phyloP scores from a whole-genome alignment of 208 protist species.

The Novymonas esmeraldas region DNA sequence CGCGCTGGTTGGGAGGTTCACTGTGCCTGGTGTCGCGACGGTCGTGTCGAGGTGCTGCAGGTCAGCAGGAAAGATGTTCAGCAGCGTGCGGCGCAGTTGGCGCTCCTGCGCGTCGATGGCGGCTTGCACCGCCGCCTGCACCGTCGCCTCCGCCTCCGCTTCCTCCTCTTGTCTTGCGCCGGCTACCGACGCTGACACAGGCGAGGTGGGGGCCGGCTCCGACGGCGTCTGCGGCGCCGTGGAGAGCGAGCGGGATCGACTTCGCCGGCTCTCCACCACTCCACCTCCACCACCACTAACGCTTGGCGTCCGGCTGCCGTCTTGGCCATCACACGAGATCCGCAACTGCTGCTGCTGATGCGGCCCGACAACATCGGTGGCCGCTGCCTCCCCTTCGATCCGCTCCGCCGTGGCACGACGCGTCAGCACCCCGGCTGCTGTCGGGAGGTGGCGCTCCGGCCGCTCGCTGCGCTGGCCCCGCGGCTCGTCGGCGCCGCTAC shows the following conservation, averaged over 20 bases:
- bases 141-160: conserved; percentile 4
- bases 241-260: conserved; percentile 10
- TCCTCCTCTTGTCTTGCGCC: conserved; percentile 4
- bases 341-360: too few relatives aligned
- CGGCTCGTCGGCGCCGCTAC: background rate
- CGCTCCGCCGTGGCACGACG: conserved; percentile 6
- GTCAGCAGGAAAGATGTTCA: conserved; percentile 30
- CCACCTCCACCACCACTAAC: too few relatives aligned
- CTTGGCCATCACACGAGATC: background rate
- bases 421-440: conserved; percentile 2
- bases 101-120: conserved; percentile 23
- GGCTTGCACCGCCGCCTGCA: background rate
- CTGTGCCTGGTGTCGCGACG: background rate
- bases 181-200: background rate
- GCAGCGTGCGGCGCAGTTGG: conserved; percentile 32
- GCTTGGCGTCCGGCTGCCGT: background rate
- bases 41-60: conserved; percentile 3
- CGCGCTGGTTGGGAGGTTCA: too few relatives aligned
- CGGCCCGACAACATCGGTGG: too few relatives aligned
- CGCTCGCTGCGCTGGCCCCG: background rate
- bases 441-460: conserved; percentile 2
- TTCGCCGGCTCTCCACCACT: background rate
- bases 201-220: background rate
- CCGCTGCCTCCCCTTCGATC: background rate
- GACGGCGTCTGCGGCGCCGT: background rate